Percentiles rank a stretch among this genome's conserved stretches.
phyloP scores from a whole-genome alignment of 805 yeast species.

The Kazachstania africana region DNA sequence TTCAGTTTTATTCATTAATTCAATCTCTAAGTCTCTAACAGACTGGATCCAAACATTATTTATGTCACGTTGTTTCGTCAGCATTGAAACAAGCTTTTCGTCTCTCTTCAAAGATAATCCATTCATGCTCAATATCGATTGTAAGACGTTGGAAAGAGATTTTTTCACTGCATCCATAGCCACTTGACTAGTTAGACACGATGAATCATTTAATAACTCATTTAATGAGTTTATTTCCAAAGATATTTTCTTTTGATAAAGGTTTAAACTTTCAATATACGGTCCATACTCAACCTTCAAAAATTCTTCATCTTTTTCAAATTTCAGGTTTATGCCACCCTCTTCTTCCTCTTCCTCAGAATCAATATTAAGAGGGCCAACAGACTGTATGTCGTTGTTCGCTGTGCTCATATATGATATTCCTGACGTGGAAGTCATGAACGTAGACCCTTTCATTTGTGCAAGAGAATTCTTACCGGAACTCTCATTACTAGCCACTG shows the following conservation, averaged over 20 bases:
- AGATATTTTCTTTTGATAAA: conserved; percentile 36
- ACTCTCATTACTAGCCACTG: neutral
- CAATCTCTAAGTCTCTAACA: conserved; percentile 56
- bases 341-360: conserved; percentile 30
- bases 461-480: conserved; percentile 1
- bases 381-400: neutral
- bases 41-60: conserved; percentile 68
- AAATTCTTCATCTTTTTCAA: conserved; percentile 21
- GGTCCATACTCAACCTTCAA: conserved; percentile 30
- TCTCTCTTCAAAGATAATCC: conserved; percentile 29
- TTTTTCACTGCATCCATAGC: conserved; percentile 17
- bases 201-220: conserved; percentile 29
- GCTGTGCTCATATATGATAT: conserved; percentile 3
- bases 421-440: conserved; percentile 4
- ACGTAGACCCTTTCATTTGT: conserved; percentile 2
- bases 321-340: conserved; percentile 9
- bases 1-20: conserved; percentile 47
- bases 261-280: conserved; percentile 34
- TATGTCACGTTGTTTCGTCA: conserved; percentile 56
- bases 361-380: conserved; percentile 7
- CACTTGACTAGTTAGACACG: conserved; percentile 10
- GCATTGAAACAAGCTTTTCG: conserved; percentile 30
- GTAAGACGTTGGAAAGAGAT: conserved; percentile 18
- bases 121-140: conserved; percentile 20
- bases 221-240: conserved; percentile 37